Evolutionary conservation across 176 grass and related monocot species (phyloP).

Genomic region (Olyra latifolia): DNA sequence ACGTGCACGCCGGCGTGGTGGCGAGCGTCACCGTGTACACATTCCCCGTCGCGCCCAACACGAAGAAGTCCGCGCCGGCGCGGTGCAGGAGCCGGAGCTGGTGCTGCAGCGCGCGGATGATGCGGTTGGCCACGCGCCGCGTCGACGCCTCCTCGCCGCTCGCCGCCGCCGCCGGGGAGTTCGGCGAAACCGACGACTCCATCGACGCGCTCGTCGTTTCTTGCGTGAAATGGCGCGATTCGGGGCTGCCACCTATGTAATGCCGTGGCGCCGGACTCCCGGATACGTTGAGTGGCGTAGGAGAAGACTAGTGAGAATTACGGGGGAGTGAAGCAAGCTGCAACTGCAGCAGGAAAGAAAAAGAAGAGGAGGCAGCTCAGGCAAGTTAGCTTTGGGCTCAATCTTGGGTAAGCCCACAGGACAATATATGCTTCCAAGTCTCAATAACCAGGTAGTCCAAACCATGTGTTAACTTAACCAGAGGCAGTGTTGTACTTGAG

Average conservation of each 20-base stretch:
- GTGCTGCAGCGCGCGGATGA: conserved; percentile 76
- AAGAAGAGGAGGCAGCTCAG: not conserved
- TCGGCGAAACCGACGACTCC: conserved; percentile 19
- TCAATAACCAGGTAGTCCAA: not conserved
- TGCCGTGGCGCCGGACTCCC: not conserved
- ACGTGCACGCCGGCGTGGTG: conserved; percentile 66
- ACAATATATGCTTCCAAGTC: not conserved
- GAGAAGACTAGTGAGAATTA: conserved; percentile 35
- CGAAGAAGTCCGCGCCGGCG: conserved; percentile 57
- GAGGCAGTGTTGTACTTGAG: not conserved
- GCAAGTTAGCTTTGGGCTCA: conserved; percentile 32
- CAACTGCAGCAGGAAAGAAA: too few species aligned
- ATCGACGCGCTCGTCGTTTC: not conserved
- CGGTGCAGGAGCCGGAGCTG: conserved; percentile 70
- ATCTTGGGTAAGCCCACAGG: not conserved
- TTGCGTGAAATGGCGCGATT: not conserved
- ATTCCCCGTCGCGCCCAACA: conserved; percentile 84
- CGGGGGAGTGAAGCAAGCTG: conserved; percentile 39
- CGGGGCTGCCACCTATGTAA: conserved; percentile 26
- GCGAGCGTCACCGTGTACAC: conserved; percentile 81
- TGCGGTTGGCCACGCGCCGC: conserved; percentile 55
- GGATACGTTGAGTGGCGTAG: conserved; percentile 54
- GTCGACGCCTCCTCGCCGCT: conserved; percentile 35
- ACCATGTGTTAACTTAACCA: conserved; percentile 17
- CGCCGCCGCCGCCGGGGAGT: not conserved